Evolutionary conservation across 768 basidiomycete genomes (phyloP).

Genomic region (Multifurca ochricompacta): DNA sequence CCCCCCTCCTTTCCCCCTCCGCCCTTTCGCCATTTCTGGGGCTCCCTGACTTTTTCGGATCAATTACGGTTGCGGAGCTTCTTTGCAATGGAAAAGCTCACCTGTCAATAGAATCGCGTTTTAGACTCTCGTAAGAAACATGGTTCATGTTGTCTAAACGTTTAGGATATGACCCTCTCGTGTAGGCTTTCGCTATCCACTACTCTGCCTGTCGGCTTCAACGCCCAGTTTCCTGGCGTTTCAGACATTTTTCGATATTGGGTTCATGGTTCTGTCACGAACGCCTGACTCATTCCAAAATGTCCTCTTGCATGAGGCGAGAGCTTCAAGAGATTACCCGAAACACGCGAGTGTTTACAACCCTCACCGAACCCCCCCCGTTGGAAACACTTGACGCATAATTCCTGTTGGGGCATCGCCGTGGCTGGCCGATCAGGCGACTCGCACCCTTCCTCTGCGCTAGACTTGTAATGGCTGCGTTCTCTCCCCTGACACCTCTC

Average conservation of each 20-base stretch:
- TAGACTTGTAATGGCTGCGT: not conserved
- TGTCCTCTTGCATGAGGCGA: not conserved
- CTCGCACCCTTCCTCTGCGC: not conserved
- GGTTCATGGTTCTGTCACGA: not conserved
- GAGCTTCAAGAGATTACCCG: not conserved
- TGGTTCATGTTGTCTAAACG: not conserved
- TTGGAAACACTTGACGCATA: not conserved
- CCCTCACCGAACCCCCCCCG: not conserved
- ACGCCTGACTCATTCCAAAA: not conserved
- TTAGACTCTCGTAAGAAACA: not conserved
- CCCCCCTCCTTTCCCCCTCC: not conserved
- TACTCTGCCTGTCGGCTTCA: not conserved
- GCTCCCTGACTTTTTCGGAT: not conserved
- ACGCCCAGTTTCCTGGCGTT: not conserved
- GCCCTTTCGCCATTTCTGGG: not conserved
- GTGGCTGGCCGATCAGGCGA: constrained; percentile 3
- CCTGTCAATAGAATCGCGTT: not conserved
- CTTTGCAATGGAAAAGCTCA: not conserved
- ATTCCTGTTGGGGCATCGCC: constrained; percentile 1
- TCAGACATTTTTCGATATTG: not conserved
- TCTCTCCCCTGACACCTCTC: not conserved
- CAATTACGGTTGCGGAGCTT: not conserved
- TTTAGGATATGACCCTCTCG: not conserved
- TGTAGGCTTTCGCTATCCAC: not conserved
- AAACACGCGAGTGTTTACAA: not conserved